Conservation (phyloP, 768 basidiomycete species). For the Hygrophoropsis aurantiaca region DNA sequence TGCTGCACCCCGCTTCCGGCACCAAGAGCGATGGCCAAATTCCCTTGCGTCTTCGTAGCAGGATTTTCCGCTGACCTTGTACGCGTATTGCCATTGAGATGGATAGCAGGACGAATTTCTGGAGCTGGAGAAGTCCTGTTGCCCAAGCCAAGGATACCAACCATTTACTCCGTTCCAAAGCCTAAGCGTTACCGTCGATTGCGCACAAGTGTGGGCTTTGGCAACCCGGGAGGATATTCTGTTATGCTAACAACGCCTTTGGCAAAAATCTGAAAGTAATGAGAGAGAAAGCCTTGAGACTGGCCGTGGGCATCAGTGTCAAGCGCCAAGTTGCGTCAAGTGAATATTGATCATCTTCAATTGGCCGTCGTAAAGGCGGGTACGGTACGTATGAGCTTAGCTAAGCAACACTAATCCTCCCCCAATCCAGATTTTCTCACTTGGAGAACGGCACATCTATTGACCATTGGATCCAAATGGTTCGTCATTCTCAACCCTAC, state of each 20-base stretch:
- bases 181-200: no score
- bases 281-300: slow-evolving; percentile 4
- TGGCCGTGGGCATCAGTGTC: slow-evolving; percentile 9
- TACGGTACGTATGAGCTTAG: background rate
- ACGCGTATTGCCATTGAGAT: slow-evolving; percentile 34
- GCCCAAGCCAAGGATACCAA: slow-evolving; percentile 37
- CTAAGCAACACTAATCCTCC: no score
- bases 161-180: slow-evolving; percentile 35
- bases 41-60: slow-evolving; percentile 46
- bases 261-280: no score
- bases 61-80: slow-evolving; percentile 45
- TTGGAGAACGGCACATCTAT: no score
- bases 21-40: slow-evolving; percentile 38
- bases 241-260: no score
- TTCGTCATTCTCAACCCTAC: no score
- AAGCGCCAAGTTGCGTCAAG: slow-evolving; percentile 2
- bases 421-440: no score
- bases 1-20: slow-evolving; percentile 36
- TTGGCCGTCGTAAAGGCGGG: background rate
- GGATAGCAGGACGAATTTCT: slow-evolving; percentile 26
- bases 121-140: slow-evolving; percentile 32
- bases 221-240: no score
- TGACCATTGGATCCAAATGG: no score
- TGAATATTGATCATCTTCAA: no score
- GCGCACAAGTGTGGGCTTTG: no score